Evolutionary conservation across 306 rosid genomes (phyloP), one percentile per base, ranked within the genome.

Genomic region (Ammopiptanthus mongolicus): DNA sequence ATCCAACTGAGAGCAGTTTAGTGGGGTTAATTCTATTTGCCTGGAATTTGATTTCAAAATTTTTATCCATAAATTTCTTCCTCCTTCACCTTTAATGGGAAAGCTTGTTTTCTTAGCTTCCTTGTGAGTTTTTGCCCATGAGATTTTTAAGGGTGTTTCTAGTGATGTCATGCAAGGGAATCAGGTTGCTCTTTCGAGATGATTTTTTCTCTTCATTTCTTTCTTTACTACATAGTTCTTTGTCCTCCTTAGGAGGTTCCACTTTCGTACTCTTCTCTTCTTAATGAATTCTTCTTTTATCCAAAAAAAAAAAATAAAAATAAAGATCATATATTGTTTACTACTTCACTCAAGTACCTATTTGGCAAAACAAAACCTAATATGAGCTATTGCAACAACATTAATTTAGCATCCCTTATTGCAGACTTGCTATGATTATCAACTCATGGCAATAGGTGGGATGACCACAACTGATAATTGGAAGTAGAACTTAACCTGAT

Each of bases 401-500:
- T 63, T 55, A 61, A 79, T 50, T 75, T 48, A 56, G 25, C 51
- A 58, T 42, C 69, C 70, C 56, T 59, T 56, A 33, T 8, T 47
- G 39, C 71, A 75, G 55, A 79, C 65, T 79, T 62, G 55, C 59
- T 21, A 77, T 37, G 55, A 61, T n/a, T 58, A 29, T 12, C 82
- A 65, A 76, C 78, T 82, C 71, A 63, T 53, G 29, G 31, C 4
- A 21, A 71, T 46, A 66, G 55, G 25, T 60, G n/a, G 15, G 12
- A 13, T 25, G 60, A 59, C 18, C 21, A 33, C 23, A 66, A 47
- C 15, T 61, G 65, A 47, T 71, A 58, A 80, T 36, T 53, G 42
- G 28, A 53, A 72, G 46, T 39, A 60, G 65, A 73, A 74, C n/a
- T 51, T 84, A 67, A 93, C 98, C 98, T 93, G 98, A 84, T 93